Evolutionary conservation across 441 rosid species (phyloP), one percentile per base, ranked within the genome.

Genomic region (Arabidopsis lyrata): DNA sequence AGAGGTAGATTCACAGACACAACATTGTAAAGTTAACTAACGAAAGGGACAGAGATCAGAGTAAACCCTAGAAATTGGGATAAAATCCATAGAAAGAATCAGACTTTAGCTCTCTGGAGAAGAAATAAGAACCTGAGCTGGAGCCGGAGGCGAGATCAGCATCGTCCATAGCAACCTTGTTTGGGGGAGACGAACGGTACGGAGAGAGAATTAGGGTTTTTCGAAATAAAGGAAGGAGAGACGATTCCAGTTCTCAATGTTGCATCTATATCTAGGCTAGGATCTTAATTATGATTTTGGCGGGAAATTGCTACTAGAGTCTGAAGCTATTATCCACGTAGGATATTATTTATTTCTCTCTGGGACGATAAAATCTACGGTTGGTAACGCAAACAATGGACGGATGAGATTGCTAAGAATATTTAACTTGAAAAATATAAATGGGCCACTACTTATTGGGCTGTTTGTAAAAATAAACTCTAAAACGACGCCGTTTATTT

Each of bases 261-360:
- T 31, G 2, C 16, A 61, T 27, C 14, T 47, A 18, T 63, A 24
- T 32, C 35, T 35, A 35, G 38, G 31, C 3, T 20, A 49, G 3
- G 9, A 10, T 6, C 13, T 39, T 39, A 35, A 2, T 5, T 11
- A 59, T 55, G n/a, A 42, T 56, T 68, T 59, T 10, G 41, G 74
- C 74, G 74, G 74, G 74, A 60, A 42, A 59, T 24, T 24, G 61
- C 29, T 18, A 58, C 10, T 8, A 4, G 39, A 54, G 59, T 53
- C 31, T 35, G 14, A 42, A 50, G 60, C 24, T 20, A 35, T 3
- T 3, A 16, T 9, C 56, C 35, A 49, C 70, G 11, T 52, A 24
- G 32, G 56, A 22, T 42, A 42, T 42, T 50, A 48, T 50, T 49
- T 49, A 10, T 18, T 49, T 10, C 45, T 27, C 1, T 49, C 55